phyloP scores from a whole-genome alignment of 176 grass and related monocot species.

The Elaeis guineensis region DNA sequence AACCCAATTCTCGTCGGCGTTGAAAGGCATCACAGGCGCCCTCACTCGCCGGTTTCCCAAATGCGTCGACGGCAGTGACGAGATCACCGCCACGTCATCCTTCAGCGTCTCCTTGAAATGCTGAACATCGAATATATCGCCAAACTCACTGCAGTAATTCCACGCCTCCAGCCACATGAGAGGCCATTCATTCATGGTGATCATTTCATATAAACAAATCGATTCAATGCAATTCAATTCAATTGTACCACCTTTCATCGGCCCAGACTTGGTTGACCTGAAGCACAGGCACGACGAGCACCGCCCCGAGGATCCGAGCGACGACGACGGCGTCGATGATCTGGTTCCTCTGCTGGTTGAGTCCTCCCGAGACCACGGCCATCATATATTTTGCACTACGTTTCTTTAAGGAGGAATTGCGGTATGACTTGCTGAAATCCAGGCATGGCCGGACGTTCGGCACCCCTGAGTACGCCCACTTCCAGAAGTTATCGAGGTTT shows the following conservation, averaged over 20 bases:
- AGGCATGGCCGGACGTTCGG: slow-evolving; percentile 9
- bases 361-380: slow-evolving; percentile 33
- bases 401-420: background rate
- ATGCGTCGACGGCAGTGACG: slow-evolving; percentile 36
- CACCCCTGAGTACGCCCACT: slow-evolving; percentile 5
- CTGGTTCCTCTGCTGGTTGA: slow-evolving; percentile 46
- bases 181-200: no score
- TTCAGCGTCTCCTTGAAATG: slow-evolving; percentile 35
- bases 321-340: slow-evolving; percentile 37
- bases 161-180: no score
- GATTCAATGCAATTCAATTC: no score
- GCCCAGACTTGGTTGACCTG: slow-evolving; percentile 42
- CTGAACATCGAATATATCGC: slow-evolving; percentile 31
- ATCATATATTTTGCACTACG: slow-evolving; percentile 25
- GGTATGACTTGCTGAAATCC: slow-evolving; percentile 10
- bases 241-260: slow-evolving; percentile 24
- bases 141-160: slow-evolving; percentile 36
- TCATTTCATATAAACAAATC: no score
- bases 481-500: slow-evolving; percentile 25
- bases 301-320: slow-evolving; percentile 27
- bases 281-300: slow-evolving; percentile 30
- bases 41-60: slow-evolving; percentile 21
- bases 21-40: slow-evolving; percentile 28
- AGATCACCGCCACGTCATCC: slow-evolving; percentile 27
- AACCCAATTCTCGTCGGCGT: slow-evolving; percentile 32